Conservation (phyloP, 768 basidiomycete genomes). For the Suillus ampliporus region DNA sequence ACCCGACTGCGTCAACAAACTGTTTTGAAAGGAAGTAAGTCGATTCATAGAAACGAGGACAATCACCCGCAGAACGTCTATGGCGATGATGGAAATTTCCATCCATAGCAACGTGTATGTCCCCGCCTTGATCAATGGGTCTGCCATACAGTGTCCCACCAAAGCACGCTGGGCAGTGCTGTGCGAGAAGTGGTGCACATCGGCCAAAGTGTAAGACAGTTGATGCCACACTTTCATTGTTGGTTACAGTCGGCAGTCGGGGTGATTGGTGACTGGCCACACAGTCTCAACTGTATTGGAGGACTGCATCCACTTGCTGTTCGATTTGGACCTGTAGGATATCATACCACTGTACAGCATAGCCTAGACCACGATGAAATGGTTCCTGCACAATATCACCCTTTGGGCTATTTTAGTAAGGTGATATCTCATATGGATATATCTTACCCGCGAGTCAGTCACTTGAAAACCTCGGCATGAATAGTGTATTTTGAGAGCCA, state of each 20-base stretch:
- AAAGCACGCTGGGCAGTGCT: not conserved
- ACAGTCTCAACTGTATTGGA: conserved; percentile 9
- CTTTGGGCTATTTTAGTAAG: conserved; percentile 21
- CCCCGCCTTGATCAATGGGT: not conserved
- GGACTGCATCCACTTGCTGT: conserved; percentile 7
- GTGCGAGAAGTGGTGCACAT: not conserved
- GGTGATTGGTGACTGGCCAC: not conserved
- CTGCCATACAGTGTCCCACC: not conserved
- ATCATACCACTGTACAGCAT: conserved; percentile 38
- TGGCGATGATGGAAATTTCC: not conserved
- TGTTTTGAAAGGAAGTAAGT: not conserved
- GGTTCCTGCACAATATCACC: conserved; percentile 33
- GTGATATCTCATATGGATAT: conserved; percentile 19
- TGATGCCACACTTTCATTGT: not conserved
- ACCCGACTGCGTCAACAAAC: too few relatives aligned
- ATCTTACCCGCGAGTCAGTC: not conserved
- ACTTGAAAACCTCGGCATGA: conserved; percentile 20
- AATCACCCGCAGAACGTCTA: not conserved
- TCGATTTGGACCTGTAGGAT: conserved; percentile 15
- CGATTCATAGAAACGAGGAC: not conserved
- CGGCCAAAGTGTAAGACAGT: not conserved
- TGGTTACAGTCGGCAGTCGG: not conserved
- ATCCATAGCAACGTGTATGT: not conserved
- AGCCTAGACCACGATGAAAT: conserved; percentile 32
- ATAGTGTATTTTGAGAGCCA: conserved; percentile 7